Percentiles rank a stretch among this genome's conserved stretches.
phyloP scores from a whole-genome alignment of 495 filamentous ascomycete species.

The Aspergillus steynii region DNA sequence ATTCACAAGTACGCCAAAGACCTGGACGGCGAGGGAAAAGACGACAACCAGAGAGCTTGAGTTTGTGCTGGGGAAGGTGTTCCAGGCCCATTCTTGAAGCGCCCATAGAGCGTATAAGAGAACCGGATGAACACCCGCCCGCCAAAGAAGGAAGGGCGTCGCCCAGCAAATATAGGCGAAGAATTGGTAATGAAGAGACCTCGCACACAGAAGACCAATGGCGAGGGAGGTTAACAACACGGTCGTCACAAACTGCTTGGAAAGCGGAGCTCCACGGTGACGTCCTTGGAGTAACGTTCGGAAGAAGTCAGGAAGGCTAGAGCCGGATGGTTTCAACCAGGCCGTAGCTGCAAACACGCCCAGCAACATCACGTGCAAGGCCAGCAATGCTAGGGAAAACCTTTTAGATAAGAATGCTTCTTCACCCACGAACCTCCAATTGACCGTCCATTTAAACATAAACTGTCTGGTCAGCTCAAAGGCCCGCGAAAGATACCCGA shows the following conservation, averaged over 20 bases:
- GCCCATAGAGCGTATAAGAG: constrained; percentile 74
- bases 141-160: constrained; percentile 89
- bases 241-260: constrained; percentile 74
- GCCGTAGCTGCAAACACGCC: constrained; percentile 55
- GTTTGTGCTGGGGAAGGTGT: constrained; percentile 88
- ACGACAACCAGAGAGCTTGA: constrained; percentile 78
- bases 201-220: constrained; percentile 86
- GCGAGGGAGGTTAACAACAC: constrained; percentile 76
- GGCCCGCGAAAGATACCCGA: constrained; percentile 73
- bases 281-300: constrained; percentile 53
- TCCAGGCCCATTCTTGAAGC: constrained; percentile 95
- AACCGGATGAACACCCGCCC: constrained; percentile 69
- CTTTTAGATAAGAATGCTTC: constrained; percentile 72
- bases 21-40: constrained; percentile 62
- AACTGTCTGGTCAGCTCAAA: constrained; percentile 91
- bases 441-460: constrained; percentile 97
- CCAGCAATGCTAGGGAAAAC: constrained; percentile 70
- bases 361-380: constrained; percentile 66
- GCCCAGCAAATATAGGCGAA: constrained; percentile 92
- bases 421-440: constrained; percentile 92
- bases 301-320: constrained; percentile 50
- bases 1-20: constrained; percentile 45
- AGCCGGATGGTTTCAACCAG: constrained; percentile 57
- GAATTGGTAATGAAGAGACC: constrained; percentile 95
- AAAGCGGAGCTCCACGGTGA: constrained; percentile 58